Base-by-base conservation (phyloP, 805 yeast species). In the Diddensiella transvaalensis region DNA sequence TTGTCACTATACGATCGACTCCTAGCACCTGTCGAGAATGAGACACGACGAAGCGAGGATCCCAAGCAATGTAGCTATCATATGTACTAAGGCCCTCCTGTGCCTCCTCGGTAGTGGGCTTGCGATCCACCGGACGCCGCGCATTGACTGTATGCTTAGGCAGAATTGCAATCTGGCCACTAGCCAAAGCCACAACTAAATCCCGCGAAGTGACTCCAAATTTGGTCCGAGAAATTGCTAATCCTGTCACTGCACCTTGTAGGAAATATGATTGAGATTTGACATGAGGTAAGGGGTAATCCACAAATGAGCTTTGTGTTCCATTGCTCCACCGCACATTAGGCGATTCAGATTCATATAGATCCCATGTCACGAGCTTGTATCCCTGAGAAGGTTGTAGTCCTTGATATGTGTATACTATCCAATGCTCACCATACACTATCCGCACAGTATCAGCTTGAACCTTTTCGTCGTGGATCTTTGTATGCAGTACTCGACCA, bases 361-460 rank as follows among this genome's bases (percentile, higher is more conserved):
- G 65, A 62, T 93, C 97, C 58, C 87, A 70, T 2, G 85, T 88
- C 13, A 75, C 79, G 11, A 93, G 60, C 57, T 82, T 77, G 43
- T 78, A 76, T 26, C 77, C 77, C 2, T 79, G 74, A 18, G 71
- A 62, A 8, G 83, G 82, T 15, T 52, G 55, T 3, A 40, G 47
- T 48, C 82, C 75, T 60, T 74, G 78, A 57, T 79, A 83, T 0
- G 90, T 71, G 60, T 85, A 83, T 8, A 87, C 73, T 15, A 88
- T 70, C 86, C 93, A 91, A 66, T 90, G 80, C 61, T 91, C 98
- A 42, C 88, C 93, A 64, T 80, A 76, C 0, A 80, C 71, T 22
- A 87, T 58, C 19, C 74, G 67, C 23, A 87, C 62, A 6, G 71
- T 66, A 6, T 65, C 64, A 3, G 74, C 61, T 6, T 72, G 60